These are phyloP conservation scores for Neurospora sp. DNA, from an alignment of 495 filamentous ascomycete genomes.

Conservation along the genomic window DNA sequence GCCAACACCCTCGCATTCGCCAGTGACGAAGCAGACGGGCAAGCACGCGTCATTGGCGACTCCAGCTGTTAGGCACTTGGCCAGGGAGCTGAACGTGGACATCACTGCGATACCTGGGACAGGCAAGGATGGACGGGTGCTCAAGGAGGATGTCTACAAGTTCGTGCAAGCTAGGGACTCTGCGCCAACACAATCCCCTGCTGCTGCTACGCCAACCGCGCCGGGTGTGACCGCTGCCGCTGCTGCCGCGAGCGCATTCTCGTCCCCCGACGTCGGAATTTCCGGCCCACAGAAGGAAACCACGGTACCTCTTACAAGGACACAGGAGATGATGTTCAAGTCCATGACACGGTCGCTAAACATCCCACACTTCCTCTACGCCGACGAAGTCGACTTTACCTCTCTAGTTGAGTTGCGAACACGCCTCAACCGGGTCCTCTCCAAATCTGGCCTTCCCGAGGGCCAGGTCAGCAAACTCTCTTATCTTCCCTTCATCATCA, in stretches of 20 bases:
- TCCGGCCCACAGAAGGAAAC: constrained; percentile 52
- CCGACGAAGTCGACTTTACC: constrained; percentile 73
- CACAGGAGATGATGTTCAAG: constrained; percentile 93
- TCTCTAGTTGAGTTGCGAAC: constrained; percentile 57
- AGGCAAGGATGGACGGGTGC: constrained; percentile 82
- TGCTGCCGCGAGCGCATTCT: constrained; percentile 4
- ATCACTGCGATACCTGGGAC: constrained; percentile 72
- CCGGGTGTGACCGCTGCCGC: not conserved
- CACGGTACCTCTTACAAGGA: constrained; percentile 54
- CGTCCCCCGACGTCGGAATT: constrained; percentile 6
- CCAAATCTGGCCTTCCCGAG: constrained; percentile 27
- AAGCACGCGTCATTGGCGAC: constrained; percentile 70
- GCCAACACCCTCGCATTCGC: constrained; percentile 3
- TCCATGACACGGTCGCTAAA: constrained; percentile 86
- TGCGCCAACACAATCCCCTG: not conserved
- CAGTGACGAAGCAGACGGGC: constrained; percentile 17
- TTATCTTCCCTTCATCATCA: constrained; percentile 88
- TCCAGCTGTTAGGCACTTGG: constrained; percentile 82
- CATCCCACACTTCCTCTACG: constrained; percentile 91
- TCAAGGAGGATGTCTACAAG: constrained; percentile 87
- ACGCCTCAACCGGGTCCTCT: constrained; percentile 51
- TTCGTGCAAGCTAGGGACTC: constrained; percentile 42
- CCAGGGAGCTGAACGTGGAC: constrained; percentile 63
- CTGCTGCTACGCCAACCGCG: constrained; percentile 3
- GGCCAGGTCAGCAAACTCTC: constrained; percentile 54